Evolutionary conservation across 2,329 filamentous ascomycete genomes (phyloP).

Genomic region (Curvularia sp.): DNA sequence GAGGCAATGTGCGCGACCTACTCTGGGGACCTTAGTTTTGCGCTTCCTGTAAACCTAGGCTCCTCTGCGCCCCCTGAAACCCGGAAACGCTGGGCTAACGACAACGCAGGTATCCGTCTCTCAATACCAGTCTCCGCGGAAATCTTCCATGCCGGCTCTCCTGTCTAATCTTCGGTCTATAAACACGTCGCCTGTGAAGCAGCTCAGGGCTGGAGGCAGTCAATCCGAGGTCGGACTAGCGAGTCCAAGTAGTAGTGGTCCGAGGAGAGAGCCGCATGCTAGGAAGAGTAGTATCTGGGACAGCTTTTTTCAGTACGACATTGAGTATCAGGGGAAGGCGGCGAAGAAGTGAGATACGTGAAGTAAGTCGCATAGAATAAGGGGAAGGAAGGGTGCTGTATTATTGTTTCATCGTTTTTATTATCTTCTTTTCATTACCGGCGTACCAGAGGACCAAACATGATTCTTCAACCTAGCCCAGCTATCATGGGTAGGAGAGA

Average conservation of each 20-base stretch:
- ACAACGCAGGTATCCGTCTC: slow-evolving; percentile 10
- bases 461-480: too few relatives aligned
- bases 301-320: slow-evolving; percentile 50
- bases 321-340: slow-evolving; percentile 50
- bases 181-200: slow-evolving; percentile 24
- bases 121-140: slow-evolving; percentile 26
- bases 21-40: slow-evolving; percentile 53
- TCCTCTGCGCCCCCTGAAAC: slow-evolving; percentile 20
- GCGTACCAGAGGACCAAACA: too few relatives aligned
- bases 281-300: slow-evolving; percentile 49
- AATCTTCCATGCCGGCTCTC: slow-evolving; percentile 18
- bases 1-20: slow-evolving; percentile 53
- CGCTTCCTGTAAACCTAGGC: slow-evolving; percentile 43
- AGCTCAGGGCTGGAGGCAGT: slow-evolving; percentile 23
- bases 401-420: neutral
- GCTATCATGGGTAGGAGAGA: too few relatives aligned
- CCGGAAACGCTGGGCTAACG: slow-evolving; percentile 18
- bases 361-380: slow-evolving; percentile 10
- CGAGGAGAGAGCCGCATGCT: slow-evolving; percentile 23
- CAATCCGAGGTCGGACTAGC: slow-evolving; percentile 24
- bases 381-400: neutral
- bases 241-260: slow-evolving; percentile 26
- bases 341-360: slow-evolving; percentile 27
- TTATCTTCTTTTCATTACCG: too few relatives aligned
- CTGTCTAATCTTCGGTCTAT: slow-evolving; percentile 23